Percentiles rank a stretch among this genome's conserved stretches.
phyloP scores from a whole-genome alignment of 768 basidiomycete species.

The Termitomyces sp. region DNA sequence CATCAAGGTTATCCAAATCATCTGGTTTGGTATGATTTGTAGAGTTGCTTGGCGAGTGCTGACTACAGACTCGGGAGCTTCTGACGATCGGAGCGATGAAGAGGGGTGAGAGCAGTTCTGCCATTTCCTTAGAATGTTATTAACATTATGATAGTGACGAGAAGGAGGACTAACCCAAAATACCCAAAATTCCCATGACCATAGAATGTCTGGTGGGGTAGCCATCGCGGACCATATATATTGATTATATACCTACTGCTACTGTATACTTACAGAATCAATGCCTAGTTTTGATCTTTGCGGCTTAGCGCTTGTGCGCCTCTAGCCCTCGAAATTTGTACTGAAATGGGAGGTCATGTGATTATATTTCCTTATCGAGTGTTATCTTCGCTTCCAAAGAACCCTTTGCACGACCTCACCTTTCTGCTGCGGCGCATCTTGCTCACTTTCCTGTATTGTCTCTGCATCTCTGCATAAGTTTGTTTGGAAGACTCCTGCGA shows the following conservation, averaged over 20 bases:
- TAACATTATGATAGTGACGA: conserved; percentile 25
- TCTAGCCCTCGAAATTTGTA: not conserved
- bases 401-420: conserved; percentile 11
- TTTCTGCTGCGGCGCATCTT: conserved; percentile 16
- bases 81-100: conserved; percentile 85
- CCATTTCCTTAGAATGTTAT: conserved; percentile 1
- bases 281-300: not conserved
- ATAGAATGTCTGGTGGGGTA: conserved; percentile 2
- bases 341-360: conserved; percentile 11
- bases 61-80: conserved; percentile 65
- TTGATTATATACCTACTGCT: conserved; percentile 7
- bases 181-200: conserved; percentile 1
- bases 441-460: conserved; percentile 5
- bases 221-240: conserved; percentile 6
- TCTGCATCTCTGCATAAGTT: conserved; percentile 2
- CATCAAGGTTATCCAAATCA: conserved; percentile 60
- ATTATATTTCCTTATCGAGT: conserved; percentile 33
- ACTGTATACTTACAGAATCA: conserved; percentile 5
- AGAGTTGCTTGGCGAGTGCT: conserved; percentile 81
- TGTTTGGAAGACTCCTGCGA: conserved; percentile 20
- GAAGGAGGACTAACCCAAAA: conserved; percentile 29
- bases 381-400: conserved; percentile 23
- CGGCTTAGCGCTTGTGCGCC: too few relatives aligned
- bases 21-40: conserved; percentile 89
- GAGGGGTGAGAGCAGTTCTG: conserved; percentile 46